Conservation (phyloP, 305 asterid genomes). For the Fraxinus sp. region DNA sequence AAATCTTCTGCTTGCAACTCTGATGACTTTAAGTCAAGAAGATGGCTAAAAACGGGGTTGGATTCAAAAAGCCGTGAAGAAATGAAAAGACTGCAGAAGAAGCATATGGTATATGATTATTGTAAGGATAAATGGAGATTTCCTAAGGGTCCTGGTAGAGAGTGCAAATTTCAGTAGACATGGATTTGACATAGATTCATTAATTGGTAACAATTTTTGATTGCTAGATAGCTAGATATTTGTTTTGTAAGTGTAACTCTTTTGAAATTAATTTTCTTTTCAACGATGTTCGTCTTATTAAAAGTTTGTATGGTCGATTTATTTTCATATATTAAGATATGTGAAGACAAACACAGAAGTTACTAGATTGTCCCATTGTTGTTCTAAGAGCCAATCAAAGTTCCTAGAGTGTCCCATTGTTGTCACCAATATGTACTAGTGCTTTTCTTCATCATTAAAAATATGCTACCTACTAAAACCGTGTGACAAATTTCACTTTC, state of each 20-base stretch:
- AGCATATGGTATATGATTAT: slow-evolving; percentile 63
- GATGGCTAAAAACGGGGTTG: slow-evolving; percentile 39
- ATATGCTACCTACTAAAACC: slow-evolving; percentile 31
- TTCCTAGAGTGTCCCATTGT: slow-evolving; percentile 11
- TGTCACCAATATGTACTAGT: background rate
- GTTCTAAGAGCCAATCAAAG: background rate
- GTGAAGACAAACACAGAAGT: background rate
- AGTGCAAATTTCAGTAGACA: slow-evolving; percentile 38
- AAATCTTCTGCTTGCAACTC: slow-evolving; percentile 37
- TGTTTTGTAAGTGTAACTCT: background rate
- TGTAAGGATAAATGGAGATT: slow-evolving; percentile 64
- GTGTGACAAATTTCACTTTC: slow-evolving; percentile 18
- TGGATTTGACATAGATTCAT: background rate
- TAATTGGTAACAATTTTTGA: background rate
- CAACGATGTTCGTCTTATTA: background rate
- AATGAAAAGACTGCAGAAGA: slow-evolving; percentile 50
- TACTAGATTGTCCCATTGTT: background rate
- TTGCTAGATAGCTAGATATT: background rate
- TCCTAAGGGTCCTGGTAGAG: slow-evolving; percentile 52
- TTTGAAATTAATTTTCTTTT: background rate
- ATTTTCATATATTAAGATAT: background rate
- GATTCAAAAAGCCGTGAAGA: slow-evolving; percentile 34
- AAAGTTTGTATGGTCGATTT: background rate
- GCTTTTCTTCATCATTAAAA: background rate
- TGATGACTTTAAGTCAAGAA: slow-evolving; percentile 22